Conservation (phyloP, 2,329 filamentous ascomycete genomes). For the Aspergillus nomiae region DNA sequence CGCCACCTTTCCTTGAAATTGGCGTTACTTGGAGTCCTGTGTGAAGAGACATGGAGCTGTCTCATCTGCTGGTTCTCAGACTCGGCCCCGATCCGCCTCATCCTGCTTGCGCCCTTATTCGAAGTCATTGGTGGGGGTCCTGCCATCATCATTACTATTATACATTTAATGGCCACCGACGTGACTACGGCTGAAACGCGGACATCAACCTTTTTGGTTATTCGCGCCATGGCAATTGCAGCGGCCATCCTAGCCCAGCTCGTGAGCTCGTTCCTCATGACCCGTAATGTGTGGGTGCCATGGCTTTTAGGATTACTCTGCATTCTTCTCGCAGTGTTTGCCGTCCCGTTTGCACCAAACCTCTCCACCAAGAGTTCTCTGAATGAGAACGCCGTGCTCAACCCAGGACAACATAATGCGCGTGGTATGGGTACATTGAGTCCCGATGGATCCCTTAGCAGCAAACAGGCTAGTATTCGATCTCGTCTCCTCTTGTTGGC, state of each 20-base stretch:
- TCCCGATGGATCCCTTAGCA: background rate
- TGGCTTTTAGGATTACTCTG: constrained; percentile 4
- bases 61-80: background rate
- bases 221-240: constrained; percentile 1
- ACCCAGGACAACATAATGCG: background rate
- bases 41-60: background rate
- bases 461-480: background rate
- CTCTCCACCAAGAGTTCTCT: background rate
- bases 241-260: constrained; percentile 1
- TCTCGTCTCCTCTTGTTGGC: background rate
- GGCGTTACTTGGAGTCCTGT: background rate
- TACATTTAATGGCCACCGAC: background rate
- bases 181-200: background rate
- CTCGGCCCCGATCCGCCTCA: background rate
- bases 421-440: background rate
- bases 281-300: background rate
- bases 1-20: constrained; percentile 2
- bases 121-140: background rate
- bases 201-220: background rate
- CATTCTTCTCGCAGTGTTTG: background rate
- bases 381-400: background rate
- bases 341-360: background rate
- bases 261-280: background rate
- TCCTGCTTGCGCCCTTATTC: background rate
- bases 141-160: background rate